Evolutionary conservation across 2,329 filamentous ascomycete species (phyloP).

Genomic region (Penicillium vulpinum): DNA sequence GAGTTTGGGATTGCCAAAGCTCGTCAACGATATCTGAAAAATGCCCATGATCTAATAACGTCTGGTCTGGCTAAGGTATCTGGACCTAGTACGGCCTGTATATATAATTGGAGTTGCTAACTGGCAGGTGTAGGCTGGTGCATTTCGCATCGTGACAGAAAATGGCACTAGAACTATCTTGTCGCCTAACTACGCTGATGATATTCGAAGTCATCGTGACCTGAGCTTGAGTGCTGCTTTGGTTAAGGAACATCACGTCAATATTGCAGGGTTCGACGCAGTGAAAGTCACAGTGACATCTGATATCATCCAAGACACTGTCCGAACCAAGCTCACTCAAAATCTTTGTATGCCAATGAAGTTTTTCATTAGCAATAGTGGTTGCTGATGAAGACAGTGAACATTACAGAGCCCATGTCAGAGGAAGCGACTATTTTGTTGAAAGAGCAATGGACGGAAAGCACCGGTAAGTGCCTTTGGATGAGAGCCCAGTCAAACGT

Average conservation of each 20-base stretch:
- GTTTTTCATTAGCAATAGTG: background rate
- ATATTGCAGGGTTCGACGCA: slow-evolving; percentile 21
- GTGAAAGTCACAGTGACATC: slow-evolving; percentile 15
- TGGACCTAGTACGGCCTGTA: background rate
- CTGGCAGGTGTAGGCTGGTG: background rate
- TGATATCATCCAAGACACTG: slow-evolving; percentile 19
- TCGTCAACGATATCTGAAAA: background rate
- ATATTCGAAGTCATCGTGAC: slow-evolving; percentile 22
- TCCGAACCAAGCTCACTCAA: slow-evolving; percentile 27
- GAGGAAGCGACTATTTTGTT: slow-evolving; percentile 7
- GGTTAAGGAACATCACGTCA: slow-evolving; percentile 16
- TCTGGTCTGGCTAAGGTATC: slow-evolving; percentile 2
- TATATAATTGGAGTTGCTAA: background rate
- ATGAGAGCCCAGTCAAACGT: background rate
- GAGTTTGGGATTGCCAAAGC: background rate
- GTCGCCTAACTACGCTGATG: slow-evolving; percentile 20
- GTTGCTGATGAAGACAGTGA: background rate
- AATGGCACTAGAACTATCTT: slow-evolving; percentile 24
- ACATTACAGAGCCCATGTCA: slow-evolving; percentile 11
- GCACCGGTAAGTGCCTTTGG: background rate
- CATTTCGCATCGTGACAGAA: slow-evolving; percentile 19
- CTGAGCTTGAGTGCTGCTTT: slow-evolving; percentile 20
- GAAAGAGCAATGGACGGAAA: slow-evolving; percentile 12
- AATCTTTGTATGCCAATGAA: slow-evolving; percentile 18
- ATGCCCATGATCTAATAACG: slow-evolving; percentile 1